These are phyloP conservation scores for Candida ponderosae DNA, from an alignment of 805 yeast genomes.

Conservation along the genomic window DNA sequence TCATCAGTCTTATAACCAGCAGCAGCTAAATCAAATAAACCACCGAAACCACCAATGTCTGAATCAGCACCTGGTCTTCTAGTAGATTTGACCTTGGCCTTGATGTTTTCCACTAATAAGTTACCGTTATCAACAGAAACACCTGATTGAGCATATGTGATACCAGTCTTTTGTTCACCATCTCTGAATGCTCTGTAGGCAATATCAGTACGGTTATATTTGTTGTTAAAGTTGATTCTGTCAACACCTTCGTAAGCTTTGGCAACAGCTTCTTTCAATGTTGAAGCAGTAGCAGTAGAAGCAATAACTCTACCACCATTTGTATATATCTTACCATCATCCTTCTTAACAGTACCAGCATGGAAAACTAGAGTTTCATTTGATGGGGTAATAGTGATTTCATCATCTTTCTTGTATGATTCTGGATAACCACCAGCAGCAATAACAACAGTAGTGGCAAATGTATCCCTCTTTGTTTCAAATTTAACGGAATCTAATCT, in stretches of 20 bases:
- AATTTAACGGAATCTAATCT: constrained; percentile 77
- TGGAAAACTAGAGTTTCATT: constrained; percentile 76
- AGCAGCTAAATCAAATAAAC: constrained; percentile 80
- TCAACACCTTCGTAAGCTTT: constrained; percentile 83
- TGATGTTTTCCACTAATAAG: constrained; percentile 80
- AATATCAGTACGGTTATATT: constrained; percentile 85
- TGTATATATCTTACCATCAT: constrained; percentile 60
- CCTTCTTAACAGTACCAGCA: constrained; percentile 73
- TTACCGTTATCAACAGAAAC: constrained; percentile 97
- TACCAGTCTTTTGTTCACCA: constrained; percentile 26
- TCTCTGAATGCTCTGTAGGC: constrained; percentile 92
- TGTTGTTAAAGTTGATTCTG: constrained; percentile 60
- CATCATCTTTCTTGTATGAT: constrained; percentile 77
- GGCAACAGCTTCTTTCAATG: constrained; percentile 74
- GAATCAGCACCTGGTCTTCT: constrained; percentile 95
- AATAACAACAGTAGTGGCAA: constrained; percentile 88
- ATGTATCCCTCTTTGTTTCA: constrained; percentile 45
- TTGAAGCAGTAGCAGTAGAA: constrained; percentile 73
- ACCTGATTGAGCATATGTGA: constrained; percentile 94
- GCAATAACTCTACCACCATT: constrained; percentile 98
- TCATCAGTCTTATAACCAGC: constrained; percentile 77
- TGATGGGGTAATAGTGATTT: constrained; percentile 48
- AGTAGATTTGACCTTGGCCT: constrained; percentile 84
- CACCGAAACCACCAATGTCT: constrained; percentile 98
- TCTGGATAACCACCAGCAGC: constrained; percentile 98